Evolutionary conservation across 1,284 basidiomycete species (phyloP).

Genomic region (Vanrija pseudolonga): DNA sequence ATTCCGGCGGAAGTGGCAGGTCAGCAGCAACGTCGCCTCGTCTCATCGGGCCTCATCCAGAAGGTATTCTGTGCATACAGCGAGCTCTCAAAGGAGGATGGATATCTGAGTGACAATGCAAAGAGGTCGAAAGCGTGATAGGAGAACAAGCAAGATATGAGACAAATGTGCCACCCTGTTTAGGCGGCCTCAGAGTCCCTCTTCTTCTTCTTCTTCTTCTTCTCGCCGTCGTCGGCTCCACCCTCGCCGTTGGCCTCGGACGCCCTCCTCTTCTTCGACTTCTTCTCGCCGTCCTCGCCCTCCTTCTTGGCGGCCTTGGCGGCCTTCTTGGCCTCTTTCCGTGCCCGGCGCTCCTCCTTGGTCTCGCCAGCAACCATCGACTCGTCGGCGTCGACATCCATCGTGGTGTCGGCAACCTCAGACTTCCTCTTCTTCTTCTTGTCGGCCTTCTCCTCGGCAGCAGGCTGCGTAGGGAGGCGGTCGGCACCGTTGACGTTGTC

Average conservation of each 20-base stretch:
- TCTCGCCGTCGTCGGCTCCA: constrained; percentile 44
- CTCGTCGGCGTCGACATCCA: constrained; percentile 49
- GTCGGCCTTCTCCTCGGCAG: constrained; percentile 68
- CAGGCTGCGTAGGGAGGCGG: constrained; percentile 69
- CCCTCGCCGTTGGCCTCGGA: constrained; percentile 54
- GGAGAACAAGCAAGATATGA: not conserved
- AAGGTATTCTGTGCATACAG: constrained; percentile 11
- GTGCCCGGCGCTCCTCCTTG: constrained; percentile 57
- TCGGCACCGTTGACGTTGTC: constrained; percentile 66
- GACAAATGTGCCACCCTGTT: not conserved
- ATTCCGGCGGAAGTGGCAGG: too few species aligned
- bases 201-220: constrained; percentile 67
- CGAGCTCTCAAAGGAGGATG: not conserved
- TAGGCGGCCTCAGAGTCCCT: constrained; percentile 43
- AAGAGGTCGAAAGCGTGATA: constrained; percentile 1
- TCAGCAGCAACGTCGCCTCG: not conserved
- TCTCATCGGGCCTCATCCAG: not conserved
- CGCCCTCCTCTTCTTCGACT: constrained; percentile 52
- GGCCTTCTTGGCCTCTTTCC: constrained; percentile 56
- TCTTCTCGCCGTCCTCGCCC: constrained; percentile 28
- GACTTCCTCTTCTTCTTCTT: constrained; percentile 64
- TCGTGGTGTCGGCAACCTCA: constrained; percentile 51
- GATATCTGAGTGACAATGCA: constrained; percentile 9
- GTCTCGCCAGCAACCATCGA: constrained; percentile 50
- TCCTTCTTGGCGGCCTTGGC: constrained; percentile 39